These are phyloP conservation scores for Alternaria hordeiaustralica DNA, from an alignment of 2,329 filamentous ascomycete species.

Conservation along the genomic window DNA sequence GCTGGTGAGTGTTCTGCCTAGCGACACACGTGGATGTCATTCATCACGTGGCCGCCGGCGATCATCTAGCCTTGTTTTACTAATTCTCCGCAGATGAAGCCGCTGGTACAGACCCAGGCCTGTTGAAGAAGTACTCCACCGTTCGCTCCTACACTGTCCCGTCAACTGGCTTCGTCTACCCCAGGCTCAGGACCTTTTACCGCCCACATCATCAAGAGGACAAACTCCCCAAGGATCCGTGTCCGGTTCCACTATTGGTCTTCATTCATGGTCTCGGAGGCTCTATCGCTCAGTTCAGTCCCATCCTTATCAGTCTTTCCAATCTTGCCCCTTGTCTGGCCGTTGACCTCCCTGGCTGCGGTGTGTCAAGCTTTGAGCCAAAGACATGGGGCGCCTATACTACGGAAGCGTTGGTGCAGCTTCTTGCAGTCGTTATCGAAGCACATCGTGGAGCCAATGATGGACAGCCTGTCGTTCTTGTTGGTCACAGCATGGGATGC, in stretches of 20 bases:
- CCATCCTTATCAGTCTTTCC: conserved; percentile 78
- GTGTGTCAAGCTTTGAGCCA: conserved; percentile 76
- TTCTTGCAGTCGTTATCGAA: conserved; percentile 77
- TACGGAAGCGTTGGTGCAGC: conserved; percentile 73
- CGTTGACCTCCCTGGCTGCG: conserved; percentile 90
- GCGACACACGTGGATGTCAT: conserved; percentile 3
- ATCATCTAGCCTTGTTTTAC: conserved; percentile 1
- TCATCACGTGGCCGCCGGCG: conserved; percentile 15
- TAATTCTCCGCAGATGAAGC: conserved; percentile 47
- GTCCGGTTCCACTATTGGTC: conserved; percentile 81
- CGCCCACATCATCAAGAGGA: conserved; percentile 81
- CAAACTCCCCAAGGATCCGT: conserved; percentile 75
- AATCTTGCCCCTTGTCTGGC: conserved; percentile 85
- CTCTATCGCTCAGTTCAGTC: conserved; percentile 85
- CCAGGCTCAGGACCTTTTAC: conserved; percentile 81
- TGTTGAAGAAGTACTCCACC: conserved; percentile 78
- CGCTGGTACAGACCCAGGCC: conserved; percentile 72
- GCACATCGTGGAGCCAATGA: conserved; percentile 70
- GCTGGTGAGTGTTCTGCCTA: conserved; percentile 33
- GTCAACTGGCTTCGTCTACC: conserved; percentile 69
- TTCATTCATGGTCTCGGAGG: conserved; percentile 95
- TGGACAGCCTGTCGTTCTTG: conserved; percentile 75
- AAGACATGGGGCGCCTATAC: conserved; percentile 79
- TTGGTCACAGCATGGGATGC: conserved; percentile 91
- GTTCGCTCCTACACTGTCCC: conserved; percentile 75